Percentiles rank a stretch among this genome's conserved stretches.
These are phyloP conservation scores for Mortierella sp. DNA, from an alignment of 371 early-diverging fungal species.

Conservation along the genomic window DNA sequence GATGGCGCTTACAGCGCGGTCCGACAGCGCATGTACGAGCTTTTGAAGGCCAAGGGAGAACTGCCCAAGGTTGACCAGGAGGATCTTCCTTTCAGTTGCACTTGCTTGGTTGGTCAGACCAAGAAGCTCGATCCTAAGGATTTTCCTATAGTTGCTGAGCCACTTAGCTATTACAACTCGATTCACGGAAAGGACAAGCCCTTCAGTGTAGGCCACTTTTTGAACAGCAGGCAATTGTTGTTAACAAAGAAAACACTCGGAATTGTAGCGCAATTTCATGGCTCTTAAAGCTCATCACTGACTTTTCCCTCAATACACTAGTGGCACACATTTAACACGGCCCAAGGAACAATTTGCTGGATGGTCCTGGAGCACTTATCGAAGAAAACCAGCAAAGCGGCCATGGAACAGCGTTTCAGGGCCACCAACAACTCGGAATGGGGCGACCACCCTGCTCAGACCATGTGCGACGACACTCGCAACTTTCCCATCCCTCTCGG, in stretches of 20 bases:
- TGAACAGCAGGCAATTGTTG: background rate
- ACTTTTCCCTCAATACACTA: background rate
- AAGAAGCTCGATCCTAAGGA: background rate
- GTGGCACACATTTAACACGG: background rate
- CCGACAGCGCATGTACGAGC: slow-evolving; percentile 12
- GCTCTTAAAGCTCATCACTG: too few species aligned
- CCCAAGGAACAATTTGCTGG: background rate
- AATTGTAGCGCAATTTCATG: too few species aligned
- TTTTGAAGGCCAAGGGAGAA: background rate
- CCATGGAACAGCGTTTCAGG: background rate
- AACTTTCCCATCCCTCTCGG: background rate
- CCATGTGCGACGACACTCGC: slow-evolving; percentile 8
- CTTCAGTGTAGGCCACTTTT: background rate
- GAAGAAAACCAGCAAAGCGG: background rate
- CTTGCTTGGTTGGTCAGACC: slow-evolving; percentile 20
- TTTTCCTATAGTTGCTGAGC: background rate
- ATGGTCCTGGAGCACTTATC: background rate
- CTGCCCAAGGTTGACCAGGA: background rate
- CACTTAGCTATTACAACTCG: background rate
- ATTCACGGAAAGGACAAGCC: background rate
- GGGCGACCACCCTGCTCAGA: background rate
- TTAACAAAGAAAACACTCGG: background rate
- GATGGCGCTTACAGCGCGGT: slow-evolving; percentile 23
- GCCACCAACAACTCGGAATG: background rate
- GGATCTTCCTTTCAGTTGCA: slow-evolving; percentile 12